Evolutionary conservation across 2,329 filamentous ascomycete genomes (phyloP).

Genomic region (Fusarium sublunatum): DNA sequence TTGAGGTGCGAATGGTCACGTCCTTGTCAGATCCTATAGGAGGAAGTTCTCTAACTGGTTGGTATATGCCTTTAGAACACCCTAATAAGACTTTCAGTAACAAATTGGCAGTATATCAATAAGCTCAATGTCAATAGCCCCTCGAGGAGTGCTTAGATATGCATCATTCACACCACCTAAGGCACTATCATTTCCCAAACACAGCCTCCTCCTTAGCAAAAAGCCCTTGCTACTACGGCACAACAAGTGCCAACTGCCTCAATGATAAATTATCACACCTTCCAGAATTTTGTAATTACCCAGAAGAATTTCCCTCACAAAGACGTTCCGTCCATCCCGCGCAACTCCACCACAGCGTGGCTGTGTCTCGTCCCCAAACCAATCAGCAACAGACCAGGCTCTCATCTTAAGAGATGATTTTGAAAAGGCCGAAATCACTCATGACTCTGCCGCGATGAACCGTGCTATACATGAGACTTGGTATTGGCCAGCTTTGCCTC

Average conservation of each 20-base stretch:
- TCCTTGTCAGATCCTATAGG: too few relatives aligned
- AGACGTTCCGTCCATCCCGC: background rate
- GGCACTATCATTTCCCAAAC: background rate
- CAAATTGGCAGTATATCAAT: too few relatives aligned
- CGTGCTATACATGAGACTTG: background rate
- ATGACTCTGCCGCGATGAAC: background rate
- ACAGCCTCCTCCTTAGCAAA: slow-evolving; percentile 23
- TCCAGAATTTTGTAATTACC: background rate
- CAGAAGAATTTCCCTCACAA: background rate
- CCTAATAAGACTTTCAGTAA: too few relatives aligned
- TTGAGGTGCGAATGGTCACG: too few relatives aligned
- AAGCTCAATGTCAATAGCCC: too few relatives aligned
- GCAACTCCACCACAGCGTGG: slow-evolving; percentile 31
- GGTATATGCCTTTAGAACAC: too few relatives aligned
- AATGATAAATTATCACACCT: slow-evolving; percentile 1
- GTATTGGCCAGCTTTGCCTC: background rate
- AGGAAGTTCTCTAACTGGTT: too few relatives aligned
- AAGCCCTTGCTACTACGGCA: slow-evolving; percentile 25
- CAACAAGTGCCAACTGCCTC: slow-evolving; percentile 21
- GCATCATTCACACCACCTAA: background rate
- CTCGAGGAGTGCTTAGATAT: too few relatives aligned
- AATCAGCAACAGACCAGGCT: slow-evolving; percentile 9
- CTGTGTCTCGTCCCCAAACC: slow-evolving; percentile 28
- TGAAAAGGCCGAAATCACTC: background rate
- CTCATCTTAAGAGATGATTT: background rate